Conservation (phyloP, 176 grass and related monocot genomes). For the Guadua angustifolia region DNA sequence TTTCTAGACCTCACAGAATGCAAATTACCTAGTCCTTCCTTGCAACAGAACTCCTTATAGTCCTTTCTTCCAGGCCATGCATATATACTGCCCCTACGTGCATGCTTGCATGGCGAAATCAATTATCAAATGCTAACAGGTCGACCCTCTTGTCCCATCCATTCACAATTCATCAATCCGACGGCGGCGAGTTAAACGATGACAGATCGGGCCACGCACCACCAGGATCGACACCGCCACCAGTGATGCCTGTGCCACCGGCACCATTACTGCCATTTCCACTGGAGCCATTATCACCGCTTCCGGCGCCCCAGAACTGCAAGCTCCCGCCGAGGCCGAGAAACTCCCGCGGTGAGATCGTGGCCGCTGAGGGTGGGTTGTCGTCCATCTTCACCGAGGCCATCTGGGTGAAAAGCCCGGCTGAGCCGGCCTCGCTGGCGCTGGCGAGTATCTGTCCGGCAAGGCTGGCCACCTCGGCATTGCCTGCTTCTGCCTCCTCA, state of each 20-base stretch:
- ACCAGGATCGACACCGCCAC: not conserved
- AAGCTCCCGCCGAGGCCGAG: slow-evolving; percentile 36
- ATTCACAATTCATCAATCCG: slow-evolving; percentile 34
- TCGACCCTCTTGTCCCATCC: not conserved
- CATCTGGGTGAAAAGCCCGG: slow-evolving; percentile 38
- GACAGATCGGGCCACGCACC: slow-evolving; percentile 14
- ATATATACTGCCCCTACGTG: not conserved
- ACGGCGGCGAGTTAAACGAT: slow-evolving; percentile 44
- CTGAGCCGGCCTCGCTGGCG: slow-evolving; percentile 18
- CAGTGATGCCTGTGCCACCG: not conserved
- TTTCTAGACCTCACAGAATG: not conserved
- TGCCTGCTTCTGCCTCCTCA: not conserved
- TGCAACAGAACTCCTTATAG: not conserved
- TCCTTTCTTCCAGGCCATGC: not conserved
- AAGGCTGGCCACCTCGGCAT: not conserved
- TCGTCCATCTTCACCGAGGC: slow-evolving; percentile 58
- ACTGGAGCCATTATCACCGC: not conserved
- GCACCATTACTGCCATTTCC: not conserved
- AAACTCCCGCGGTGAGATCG: slow-evolving; percentile 28
- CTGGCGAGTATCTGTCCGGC: not conserved
- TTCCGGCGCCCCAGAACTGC: slow-evolving; percentile 40
- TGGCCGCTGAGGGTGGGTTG: not conserved
- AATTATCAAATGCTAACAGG: not conserved
- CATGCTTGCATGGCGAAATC: not conserved
- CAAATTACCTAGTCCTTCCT: not conserved